Conservation (phyloP, 2,329 filamentous ascomycete species). For the Fusarium sp. region DNA sequence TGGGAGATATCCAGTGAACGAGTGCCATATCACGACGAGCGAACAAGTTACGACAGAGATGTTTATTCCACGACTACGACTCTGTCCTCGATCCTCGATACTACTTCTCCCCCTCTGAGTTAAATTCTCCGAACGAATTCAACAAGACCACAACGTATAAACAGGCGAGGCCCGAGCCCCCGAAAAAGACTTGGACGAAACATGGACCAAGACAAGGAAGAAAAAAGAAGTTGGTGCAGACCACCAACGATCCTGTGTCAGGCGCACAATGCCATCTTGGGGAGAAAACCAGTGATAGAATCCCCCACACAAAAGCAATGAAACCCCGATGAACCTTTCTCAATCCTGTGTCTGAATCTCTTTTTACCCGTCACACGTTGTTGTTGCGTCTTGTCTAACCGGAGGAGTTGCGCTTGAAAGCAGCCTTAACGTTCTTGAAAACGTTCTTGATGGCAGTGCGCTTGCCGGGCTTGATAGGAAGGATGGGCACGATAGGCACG, state of each 20-base stretch:
- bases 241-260: not conserved
- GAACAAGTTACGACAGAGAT: not conserved
- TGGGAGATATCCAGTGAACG: slow-evolving; percentile 45
- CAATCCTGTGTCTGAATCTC: not conserved
- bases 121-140: not conserved
- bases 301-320: not conserved
- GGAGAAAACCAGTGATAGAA: not conserved
- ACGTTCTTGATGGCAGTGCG: not conserved
- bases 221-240: not conserved
- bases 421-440: not conserved
- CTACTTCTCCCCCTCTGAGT: not conserved
- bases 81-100: not conserved
- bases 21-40: not conserved
- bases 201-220: not conserved
- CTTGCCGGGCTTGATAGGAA: not conserved
- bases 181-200: not conserved
- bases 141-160: not conserved
- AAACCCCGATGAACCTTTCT: not conserved
- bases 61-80: not conserved
- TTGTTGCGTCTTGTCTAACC: not conserved
- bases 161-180: not conserved
- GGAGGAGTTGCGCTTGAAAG: not conserved
- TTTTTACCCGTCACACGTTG: not conserved
- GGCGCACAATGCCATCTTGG: not conserved
- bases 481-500: not conserved